Conservation (phyloP, 108 stramenopile genomes). For the Asterionellopsis glacialis region DNA sequence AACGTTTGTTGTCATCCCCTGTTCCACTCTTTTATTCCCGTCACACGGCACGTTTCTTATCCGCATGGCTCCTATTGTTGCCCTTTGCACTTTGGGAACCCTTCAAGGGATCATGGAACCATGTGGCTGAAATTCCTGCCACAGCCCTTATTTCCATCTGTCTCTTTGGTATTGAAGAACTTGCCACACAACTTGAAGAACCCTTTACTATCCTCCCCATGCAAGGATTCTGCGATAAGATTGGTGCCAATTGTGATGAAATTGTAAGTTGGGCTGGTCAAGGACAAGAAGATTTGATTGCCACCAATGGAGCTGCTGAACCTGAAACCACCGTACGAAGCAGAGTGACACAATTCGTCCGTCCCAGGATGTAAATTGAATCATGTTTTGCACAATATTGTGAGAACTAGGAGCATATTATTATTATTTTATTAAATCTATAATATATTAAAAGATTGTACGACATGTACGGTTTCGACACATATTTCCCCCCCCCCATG, state of each 20-base stretch:
- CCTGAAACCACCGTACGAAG: not conserved
- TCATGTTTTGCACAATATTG: too few relatives aligned
- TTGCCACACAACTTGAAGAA: conserved; percentile 68
- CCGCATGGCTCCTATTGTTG: conserved; percentile 44
- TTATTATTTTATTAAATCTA: too few relatives aligned
- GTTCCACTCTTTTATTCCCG: conserved; percentile 62
- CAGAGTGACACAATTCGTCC: not conserved
- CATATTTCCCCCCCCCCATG: too few relatives aligned
- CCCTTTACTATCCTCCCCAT: conserved; percentile 74
- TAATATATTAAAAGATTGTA: too few relatives aligned
- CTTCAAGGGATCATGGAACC: conserved; percentile 49
- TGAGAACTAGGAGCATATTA: too few relatives aligned
- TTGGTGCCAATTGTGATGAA: conserved; percentile 47
- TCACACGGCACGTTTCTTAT: conserved; percentile 60
- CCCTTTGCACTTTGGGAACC: conserved; percentile 51
- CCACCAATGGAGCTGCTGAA: not conserved
- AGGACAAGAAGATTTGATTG: conserved; percentile 11
- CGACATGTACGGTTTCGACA: too few relatives aligned
- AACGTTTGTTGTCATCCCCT: conserved; percentile 58
- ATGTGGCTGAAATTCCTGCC: conserved; percentile 49
- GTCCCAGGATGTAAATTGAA: too few relatives aligned
- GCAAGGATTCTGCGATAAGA: conserved; percentile 78
- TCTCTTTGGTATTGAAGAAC: conserved; percentile 70
- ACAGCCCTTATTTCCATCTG: conserved; percentile 40
- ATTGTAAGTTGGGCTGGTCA: conserved; percentile 46